Percentiles rank a stretch among this genome's conserved stretches.
Evolutionary conservation across 1,284 basidiomycete species (phyloP).

Genomic region (Salmacisia buchloeana): DNA sequence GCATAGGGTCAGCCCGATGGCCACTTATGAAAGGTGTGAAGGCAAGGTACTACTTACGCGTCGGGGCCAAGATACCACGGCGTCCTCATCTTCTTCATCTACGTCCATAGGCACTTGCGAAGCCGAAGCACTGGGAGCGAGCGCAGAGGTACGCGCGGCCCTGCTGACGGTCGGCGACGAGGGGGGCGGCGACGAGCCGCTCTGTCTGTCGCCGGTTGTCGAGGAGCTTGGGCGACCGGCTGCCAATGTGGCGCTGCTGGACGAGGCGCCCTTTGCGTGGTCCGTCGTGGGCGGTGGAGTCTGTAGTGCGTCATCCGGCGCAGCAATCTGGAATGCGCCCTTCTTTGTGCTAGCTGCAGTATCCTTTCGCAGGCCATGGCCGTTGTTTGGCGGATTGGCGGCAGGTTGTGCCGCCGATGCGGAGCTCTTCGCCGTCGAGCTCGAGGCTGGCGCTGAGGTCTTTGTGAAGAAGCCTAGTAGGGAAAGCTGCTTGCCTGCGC

Average conservation of each 20-base stretch:
- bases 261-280: neutral
- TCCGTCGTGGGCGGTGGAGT: constrained; percentile 8
- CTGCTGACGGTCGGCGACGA: constrained; percentile 19
- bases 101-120: constrained; percentile 22
- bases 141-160: constrained; percentile 10
- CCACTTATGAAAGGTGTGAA: too few relatives aligned
- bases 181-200: constrained; percentile 22
- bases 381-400: too few relatives aligned
- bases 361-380: too few relatives aligned
- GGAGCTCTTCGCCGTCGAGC: neutral
- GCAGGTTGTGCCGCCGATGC: neutral
- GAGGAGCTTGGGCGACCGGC: neutral
- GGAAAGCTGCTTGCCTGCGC: constrained; percentile 23
- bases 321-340: neutral
- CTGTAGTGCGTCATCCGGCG: neutral
- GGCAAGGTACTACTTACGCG: too few relatives aligned
- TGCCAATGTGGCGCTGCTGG: constrained; percentile 6
- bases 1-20: too few relatives aligned
- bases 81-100: constrained; percentile 20
- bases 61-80: neutral
- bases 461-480: constrained; percentile 38
- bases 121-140: constrained; percentile 12
- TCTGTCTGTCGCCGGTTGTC: constrained; percentile 16
- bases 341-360: neutral
- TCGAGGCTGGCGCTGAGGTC: constrained; percentile 10